Conservation (phyloP, 306 rosid genomes). For the Spatholobus suberectus region DNA sequence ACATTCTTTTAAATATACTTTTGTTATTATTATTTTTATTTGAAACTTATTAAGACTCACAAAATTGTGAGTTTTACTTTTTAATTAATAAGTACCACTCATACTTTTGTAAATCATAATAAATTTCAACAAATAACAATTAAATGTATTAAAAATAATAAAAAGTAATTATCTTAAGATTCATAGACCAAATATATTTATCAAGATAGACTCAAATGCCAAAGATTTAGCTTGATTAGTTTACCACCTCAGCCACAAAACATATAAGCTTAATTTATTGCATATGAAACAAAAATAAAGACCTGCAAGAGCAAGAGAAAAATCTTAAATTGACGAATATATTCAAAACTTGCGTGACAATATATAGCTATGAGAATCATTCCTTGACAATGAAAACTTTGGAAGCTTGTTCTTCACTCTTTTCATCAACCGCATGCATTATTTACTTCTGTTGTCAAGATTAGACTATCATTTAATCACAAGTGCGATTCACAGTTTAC, state of each 20-base stretch:
- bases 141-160: too few species aligned
- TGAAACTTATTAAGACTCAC: neutral
- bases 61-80: neutral
- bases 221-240: neutral
- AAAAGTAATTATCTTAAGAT: too few species aligned
- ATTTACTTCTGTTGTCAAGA: neutral
- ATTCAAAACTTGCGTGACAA: neutral
- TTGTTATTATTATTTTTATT: too few species aligned
- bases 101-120: neutral
- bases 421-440: conserved; percentile 20
- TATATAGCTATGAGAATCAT: neutral
- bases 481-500: neutral
- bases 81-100: neutral
- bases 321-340: neutral
- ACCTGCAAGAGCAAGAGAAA: neutral
- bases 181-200: neutral
- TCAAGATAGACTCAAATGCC: neutral
- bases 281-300: conserved; percentile 9
- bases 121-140: neutral
- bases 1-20: too few species aligned
- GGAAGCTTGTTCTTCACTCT: neutral
- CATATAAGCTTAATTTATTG: neutral
- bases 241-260: neutral
- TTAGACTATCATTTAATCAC: neutral
- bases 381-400: conserved; percentile 22